These are phyloP conservation scores for Apiotrichum veenhuisii DNA, from an alignment of 1,284 basidiomycete genomes.

Conservation along the genomic window DNA sequence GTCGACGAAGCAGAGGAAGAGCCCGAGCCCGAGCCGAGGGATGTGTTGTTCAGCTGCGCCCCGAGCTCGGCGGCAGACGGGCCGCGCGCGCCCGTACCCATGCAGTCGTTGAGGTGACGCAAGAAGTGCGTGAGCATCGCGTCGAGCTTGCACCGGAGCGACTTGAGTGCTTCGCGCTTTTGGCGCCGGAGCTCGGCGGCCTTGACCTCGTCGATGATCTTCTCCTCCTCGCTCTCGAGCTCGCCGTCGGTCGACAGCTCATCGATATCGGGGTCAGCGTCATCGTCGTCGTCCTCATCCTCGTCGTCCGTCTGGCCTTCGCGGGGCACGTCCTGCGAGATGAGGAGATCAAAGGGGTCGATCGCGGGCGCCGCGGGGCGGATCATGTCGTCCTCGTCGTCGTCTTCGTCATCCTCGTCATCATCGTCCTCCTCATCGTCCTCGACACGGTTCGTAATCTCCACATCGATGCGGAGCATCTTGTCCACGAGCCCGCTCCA, in stretches of 20 bases:
- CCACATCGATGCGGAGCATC: constrained; percentile 93
- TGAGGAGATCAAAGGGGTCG: constrained; percentile 76
- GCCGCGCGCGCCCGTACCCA: constrained; percentile 28
- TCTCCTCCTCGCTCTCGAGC: constrained; percentile 59
- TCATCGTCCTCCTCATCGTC: constrained; percentile 73
- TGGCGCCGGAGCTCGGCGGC: constrained; percentile 55
- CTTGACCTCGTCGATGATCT: constrained; percentile 49
- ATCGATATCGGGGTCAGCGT: constrained; percentile 49
- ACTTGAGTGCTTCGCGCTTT: constrained; percentile 64
- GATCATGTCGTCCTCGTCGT: constrained; percentile 31
- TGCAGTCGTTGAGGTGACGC: constrained; percentile 59
- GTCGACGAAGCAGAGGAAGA: constrained; percentile 20
- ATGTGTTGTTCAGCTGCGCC: constrained; percentile 23
- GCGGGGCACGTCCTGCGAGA: constrained; percentile 58
- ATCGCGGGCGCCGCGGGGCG: constrained; percentile 57
- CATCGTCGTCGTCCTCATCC: constrained; percentile 58
- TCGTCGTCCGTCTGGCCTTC: constrained; percentile 52
- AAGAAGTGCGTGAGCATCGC: constrained; percentile 79
- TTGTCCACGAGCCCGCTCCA: constrained; percentile 82
- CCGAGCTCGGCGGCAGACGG: constrained; percentile 36
- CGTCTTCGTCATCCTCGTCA: constrained; percentile 59
- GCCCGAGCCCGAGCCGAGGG: constrained; percentile 29
- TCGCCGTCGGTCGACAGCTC: constrained; percentile 49
- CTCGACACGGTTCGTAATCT: constrained; percentile 93
- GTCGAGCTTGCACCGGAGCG: constrained; percentile 87